Evolutionary conservation across 176 grass and related monocot species (phyloP).

Genomic region (Triticum turgidum): DNA sequence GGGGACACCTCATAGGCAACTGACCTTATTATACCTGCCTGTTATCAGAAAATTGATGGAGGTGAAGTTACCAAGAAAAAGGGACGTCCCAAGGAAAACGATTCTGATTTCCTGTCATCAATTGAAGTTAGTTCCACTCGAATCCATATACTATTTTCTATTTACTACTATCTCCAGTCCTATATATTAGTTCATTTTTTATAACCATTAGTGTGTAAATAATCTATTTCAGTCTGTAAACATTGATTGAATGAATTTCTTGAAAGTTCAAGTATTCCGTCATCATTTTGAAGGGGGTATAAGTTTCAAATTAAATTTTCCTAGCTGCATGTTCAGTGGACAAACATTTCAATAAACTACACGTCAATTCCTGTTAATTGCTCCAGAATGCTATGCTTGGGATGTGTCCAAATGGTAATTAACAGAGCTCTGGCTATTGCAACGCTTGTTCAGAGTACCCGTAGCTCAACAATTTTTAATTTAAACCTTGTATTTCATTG

Average conservation of each 20-base stretch:
- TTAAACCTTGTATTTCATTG: background rate
- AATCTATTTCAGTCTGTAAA: slow-evolving; percentile 12
- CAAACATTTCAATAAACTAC: background rate
- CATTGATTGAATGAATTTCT: background rate
- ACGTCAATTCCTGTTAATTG: background rate
- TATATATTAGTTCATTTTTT: slow-evolving; percentile 10
- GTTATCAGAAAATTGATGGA: slow-evolving; percentile 82
- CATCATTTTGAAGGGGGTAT: background rate
- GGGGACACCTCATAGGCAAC: background rate
- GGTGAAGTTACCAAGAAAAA: slow-evolving; percentile 71
- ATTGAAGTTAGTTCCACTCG: slow-evolving; percentile 71
- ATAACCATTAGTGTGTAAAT: slow-evolving; percentile 10
- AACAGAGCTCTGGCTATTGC: background rate
- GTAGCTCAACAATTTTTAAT: background rate
- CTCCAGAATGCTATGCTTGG: background rate
- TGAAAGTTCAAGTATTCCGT: slow-evolving; percentile 2
- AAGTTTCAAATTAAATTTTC: background rate
- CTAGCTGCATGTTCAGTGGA: background rate
- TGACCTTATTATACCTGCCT: slow-evolving; percentile 12
- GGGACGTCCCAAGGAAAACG: slow-evolving; percentile 73
- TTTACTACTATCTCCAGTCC: slow-evolving; percentile 5
- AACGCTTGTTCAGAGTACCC: background rate
- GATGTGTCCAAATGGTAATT: background rate
- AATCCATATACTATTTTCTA: slow-evolving; percentile 13
- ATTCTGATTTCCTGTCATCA: slow-evolving; percentile 91